These are phyloP conservation scores for Domatiomyces globalis DNA, from an alignment of 2,329 filamentous ascomycete genomes.

Conservation along the genomic window DNA sequence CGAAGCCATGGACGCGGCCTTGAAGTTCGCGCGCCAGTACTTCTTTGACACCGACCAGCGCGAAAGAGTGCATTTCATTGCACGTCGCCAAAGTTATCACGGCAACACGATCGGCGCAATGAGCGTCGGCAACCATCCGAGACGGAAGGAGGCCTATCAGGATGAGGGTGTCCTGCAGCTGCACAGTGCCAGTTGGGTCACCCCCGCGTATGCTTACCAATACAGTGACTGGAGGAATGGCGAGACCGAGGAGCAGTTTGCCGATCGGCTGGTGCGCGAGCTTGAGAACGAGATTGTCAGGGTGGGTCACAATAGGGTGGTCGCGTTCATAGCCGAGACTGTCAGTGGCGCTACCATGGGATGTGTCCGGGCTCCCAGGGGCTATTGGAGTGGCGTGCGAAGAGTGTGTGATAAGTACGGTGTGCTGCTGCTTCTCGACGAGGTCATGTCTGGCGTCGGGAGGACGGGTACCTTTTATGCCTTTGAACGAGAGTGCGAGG, in stretches of 20 bases:
- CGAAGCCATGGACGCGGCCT: constrained; percentile 34
- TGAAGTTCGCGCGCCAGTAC: constrained; percentile 39
- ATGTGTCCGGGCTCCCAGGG: constrained; percentile 36
- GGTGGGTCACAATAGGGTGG: constrained; percentile 34
- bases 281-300: constrained; percentile 35
- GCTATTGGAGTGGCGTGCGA: constrained; percentile 43
- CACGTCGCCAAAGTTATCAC: constrained; percentile 35
- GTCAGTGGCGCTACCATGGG: constrained; percentile 39
- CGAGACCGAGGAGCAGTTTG: constrained; percentile 31
- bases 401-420: constrained; percentile 48
- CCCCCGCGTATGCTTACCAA: constrained; percentile 24
- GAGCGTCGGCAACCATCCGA: constrained; percentile 26
- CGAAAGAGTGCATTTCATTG: constrained; percentile 29
- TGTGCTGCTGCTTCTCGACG: constrained; percentile 60
- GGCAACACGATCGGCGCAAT: constrained; percentile 38
- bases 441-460: constrained; percentile 45
- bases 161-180: constrained; percentile 14
- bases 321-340: constrained; percentile 39
- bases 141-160: constrained; percentile 23
- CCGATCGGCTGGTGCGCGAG: constrained; percentile 29
- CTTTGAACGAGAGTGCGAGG: constrained; percentile 15
- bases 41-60: constrained; percentile 27
- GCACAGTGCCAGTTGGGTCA: constrained; percentile 14
- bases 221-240: constrained; percentile 24
- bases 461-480: constrained; percentile 31